Evolutionary conservation across 768 basidiomycete species (phyloP).

Genomic region (Leccinum barrowsii): DNA sequence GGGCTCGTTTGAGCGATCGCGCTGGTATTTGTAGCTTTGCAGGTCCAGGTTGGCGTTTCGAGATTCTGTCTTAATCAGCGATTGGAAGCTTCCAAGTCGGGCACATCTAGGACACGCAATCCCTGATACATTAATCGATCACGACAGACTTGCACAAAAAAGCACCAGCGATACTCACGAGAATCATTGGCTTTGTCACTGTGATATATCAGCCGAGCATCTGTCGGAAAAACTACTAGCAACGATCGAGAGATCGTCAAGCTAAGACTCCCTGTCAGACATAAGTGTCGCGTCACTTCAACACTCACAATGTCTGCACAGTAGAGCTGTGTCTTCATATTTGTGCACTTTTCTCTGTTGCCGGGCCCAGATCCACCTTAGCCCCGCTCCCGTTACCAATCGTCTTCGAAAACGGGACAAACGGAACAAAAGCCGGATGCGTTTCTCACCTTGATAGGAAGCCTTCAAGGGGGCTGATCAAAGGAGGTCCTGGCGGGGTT

Average conservation of each 20-base stretch:
- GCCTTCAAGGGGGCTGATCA: neutral
- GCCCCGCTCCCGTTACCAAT: neutral
- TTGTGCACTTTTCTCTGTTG: neutral
- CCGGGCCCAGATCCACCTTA: too few species aligned
- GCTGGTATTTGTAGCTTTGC: constrained; percentile 14
- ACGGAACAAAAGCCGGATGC: neutral
- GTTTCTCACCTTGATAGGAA: neutral
- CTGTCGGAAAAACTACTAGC: neutral
- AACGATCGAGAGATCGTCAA: neutral
- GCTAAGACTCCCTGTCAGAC: neutral
- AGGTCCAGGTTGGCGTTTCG: neutral
- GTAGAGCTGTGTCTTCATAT: too few species aligned
- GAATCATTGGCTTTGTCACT: constrained; percentile 4
- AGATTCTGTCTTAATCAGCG: constrained; percentile 1
- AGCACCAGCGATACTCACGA: constrained; percentile 9
- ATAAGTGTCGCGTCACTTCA: neutral
- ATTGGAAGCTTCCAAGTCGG: neutral
- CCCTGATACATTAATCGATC: too few species aligned
- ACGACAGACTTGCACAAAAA: constrained; percentile 11
- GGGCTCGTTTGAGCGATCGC: neutral
- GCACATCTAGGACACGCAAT: constrained; percentile 13
- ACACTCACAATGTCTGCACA: neutral
- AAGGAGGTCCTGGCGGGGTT: too few species aligned
- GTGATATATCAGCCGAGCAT: neutral
- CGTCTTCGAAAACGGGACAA: neutral